These are phyloP conservation scores for Daedaleopsis nitida DNA, from an alignment of 768 basidiomycete genomes.

Conservation along the genomic window DNA sequence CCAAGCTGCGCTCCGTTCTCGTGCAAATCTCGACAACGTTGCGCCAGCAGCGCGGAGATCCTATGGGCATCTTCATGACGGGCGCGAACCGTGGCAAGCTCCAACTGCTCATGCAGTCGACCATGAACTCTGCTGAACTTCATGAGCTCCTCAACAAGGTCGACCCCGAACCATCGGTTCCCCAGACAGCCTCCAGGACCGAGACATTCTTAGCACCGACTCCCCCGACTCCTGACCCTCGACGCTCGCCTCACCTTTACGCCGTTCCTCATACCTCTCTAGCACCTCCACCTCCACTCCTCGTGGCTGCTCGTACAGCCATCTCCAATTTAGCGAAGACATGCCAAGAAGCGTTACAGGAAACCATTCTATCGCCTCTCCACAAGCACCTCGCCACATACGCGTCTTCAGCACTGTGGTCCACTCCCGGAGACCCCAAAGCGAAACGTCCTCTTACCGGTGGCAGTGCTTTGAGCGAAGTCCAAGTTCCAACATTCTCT, in stretches of 20 bases:
- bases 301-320: slow-evolving; percentile 55
- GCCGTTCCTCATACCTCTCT: slow-evolving; percentile 4
- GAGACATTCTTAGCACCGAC: slow-evolving; percentile 22
- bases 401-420: slow-evolving; percentile 69
- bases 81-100: slow-evolving; percentile 67
- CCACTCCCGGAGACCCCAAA: slow-evolving; percentile 50
- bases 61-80: slow-evolving; percentile 46
- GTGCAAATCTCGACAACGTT: slow-evolving; percentile 62
- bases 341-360: slow-evolving; percentile 78
- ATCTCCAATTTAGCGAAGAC: slow-evolving; percentile 66
- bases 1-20: slow-evolving; percentile 60
- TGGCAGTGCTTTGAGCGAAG: slow-evolving; percentile 43
- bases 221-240: slow-evolving; percentile 30
- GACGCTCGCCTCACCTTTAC: slow-evolving; percentile 27
- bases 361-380: slow-evolving; percentile 83
- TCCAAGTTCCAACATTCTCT: slow-evolving; percentile 89
- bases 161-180: slow-evolving; percentile 41
- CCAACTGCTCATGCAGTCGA: slow-evolving; percentile 78
- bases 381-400: slow-evolving; percentile 73
- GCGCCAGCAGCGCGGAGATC: slow-evolving; percentile 55
- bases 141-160: slow-evolving; percentile 58
- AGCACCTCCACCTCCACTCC: slow-evolving; percentile 40
- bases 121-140: slow-evolving; percentile 81
- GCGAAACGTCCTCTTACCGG: slow-evolving; percentile 43
- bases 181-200: slow-evolving; percentile 13